These are phyloP conservation scores for Taphrina pruni DNA, from an alignment of 1,139 yeast species.

Conservation along the genomic window DNA sequence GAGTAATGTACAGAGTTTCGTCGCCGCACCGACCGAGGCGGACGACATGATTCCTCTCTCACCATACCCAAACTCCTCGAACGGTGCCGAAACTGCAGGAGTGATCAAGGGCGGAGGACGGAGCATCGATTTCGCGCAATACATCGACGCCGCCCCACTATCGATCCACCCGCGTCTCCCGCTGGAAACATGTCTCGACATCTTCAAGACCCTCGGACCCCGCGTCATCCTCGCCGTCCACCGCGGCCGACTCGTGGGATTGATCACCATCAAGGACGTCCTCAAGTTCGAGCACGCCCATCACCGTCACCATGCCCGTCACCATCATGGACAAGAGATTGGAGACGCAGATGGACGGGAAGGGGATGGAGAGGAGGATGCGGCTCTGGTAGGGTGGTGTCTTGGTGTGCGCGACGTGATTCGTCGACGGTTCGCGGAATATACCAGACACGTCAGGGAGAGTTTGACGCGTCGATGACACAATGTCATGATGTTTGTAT, in stretches of 20 bases:
- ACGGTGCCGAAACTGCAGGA: too few species aligned
- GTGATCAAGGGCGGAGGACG: not conserved
- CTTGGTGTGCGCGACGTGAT: not conserved
- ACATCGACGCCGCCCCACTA: constrained; percentile 68
- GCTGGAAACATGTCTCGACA: constrained; percentile 67
- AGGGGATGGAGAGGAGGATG: constrained; percentile 3
- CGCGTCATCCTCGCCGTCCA: constrained; percentile 70
- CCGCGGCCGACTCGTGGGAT: constrained; percentile 61
- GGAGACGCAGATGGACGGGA: not conserved
- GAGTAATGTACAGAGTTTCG: not conserved
- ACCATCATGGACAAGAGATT: too few species aligned
- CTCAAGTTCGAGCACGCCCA: constrained; percentile 55
- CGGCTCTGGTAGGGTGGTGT: not conserved
- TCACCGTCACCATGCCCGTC: not conserved
- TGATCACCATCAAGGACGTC: constrained; percentile 71
- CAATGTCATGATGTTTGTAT: not conserved
- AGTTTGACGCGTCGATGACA: not conserved
- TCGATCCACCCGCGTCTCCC: constrained; percentile 63
- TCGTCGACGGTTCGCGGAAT: not conserved
- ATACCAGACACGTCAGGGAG: constrained; percentile 16
- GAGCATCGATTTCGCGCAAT: constrained; percentile 53
- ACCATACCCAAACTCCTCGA: constrained; percentile 1
- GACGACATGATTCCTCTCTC: constrained; percentile 17
- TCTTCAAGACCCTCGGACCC: constrained; percentile 83
- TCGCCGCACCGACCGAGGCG: not conserved